Evolutionary conservation across 257 asterid species (phyloP), one percentile per base, ranked within the genome.

Genomic region (Plantago ovata): DNA sequence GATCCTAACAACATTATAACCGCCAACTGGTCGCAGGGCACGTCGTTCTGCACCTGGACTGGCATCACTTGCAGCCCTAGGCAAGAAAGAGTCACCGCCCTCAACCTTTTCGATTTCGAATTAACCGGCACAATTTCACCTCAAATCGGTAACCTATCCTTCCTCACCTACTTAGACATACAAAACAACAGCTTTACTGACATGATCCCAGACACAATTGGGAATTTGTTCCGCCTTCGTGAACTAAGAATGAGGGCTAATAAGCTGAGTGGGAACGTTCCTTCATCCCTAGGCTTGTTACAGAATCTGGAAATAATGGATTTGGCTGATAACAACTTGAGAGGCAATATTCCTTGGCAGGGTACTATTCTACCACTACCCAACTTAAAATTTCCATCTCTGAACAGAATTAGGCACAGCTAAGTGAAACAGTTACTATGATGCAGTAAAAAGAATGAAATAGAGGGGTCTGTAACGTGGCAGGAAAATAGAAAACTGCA

Each of bases 191-290:
- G 52, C 50, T 62, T 62, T 36, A 39, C n/a, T 0, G 53, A 59
- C 22, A 18, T 1, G n/a, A 40, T 62, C 11, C 67, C 67, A 0
- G 14, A 22, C 14, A 21, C 19, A 5, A 51, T 62, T 7, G 52
- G 60, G 42, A 62, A 51, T 16, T 42, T 62, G 28, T 39, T 13
- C 24, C 67, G 67, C n/a, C 67, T 51, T 1, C 60, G 67, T 1
- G 51, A 10, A 13, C 14, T 62, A 24, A 7, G 4, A 10, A 22
- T 51, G 60, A 1, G 0, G 4, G 10, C 9, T 12, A 62, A 62
- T 40, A 11, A 38, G 21, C 32, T 62, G 1, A 39, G 28, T 12
- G 67, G 67, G 19, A n/a, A 10, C 19, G 10, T 62, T 12, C 67
- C 67, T 1, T 1, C 52, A 36, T 2, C 24, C 7, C 10, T 10